phyloP scores from a whole-genome alignment of 2,329 filamentous ascomycete genomes.

The Talaromyces marneffei region DNA sequence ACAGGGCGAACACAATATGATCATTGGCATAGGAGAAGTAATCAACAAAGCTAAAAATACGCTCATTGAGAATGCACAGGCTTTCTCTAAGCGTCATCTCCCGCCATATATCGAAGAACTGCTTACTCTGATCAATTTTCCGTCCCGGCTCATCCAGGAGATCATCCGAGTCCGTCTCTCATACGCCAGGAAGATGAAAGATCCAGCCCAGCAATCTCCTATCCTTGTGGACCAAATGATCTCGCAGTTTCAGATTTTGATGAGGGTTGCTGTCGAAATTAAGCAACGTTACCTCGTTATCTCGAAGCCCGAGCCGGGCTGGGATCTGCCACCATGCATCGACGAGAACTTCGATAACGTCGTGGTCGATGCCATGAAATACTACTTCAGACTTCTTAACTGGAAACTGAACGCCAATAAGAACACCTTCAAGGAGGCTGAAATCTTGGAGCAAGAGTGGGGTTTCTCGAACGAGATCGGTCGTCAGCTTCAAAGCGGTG shows the following conservation, averaged over 20 bases:
- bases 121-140: constrained; percentile 93
- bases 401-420: constrained; percentile 98
- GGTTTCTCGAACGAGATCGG: constrained; percentile 94
- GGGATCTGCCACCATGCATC: constrained; percentile 92
- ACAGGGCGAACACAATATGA: constrained; percentile 75
- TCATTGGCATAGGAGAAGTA: constrained; percentile 74
- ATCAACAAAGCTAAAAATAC: constrained; percentile 92
- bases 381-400: constrained; percentile 98
- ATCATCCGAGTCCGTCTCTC: constrained; percentile 87
- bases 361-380: constrained; percentile 86
- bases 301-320: constrained; percentile 79
- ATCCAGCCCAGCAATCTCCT: constrained; percentile 82
- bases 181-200: constrained; percentile 92
- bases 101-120: constrained; percentile 96
- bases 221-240: constrained; percentile 99
- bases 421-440: constrained; percentile 98
- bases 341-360: constrained; percentile 93
- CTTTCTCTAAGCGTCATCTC: constrained; percentile 81
- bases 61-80: constrained; percentile 75
- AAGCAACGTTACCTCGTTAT: constrained; percentile 83
- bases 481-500: constrained; percentile 81
- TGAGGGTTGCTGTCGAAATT: constrained; percentile 86
- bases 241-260: constrained; percentile 84
- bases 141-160: constrained; percentile 89
- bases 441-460: constrained; percentile 96